Percentiles rank a stretch among this genome's conserved stretches.
Evolutionary conservation across 2,329 filamentous ascomycete genomes (phyloP).

Genomic region (Calcarisporium arbuscula): DNA sequence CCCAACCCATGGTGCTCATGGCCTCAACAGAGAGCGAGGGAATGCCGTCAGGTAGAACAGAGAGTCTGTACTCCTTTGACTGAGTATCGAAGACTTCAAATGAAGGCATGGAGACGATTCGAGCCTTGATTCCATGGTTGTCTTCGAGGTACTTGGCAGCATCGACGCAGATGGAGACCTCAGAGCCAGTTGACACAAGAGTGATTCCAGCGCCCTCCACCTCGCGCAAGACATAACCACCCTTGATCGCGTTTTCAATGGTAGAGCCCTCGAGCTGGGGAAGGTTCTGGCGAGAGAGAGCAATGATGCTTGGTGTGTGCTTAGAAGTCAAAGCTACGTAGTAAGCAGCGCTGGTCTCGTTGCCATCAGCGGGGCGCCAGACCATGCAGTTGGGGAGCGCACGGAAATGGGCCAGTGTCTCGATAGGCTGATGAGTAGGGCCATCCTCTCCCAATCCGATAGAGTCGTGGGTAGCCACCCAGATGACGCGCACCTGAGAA

Average conservation of each 20-base stretch:
- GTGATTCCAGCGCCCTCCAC: slow-evolving; percentile 79
- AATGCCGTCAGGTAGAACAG: slow-evolving; percentile 88
- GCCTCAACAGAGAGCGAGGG: slow-evolving; percentile 91
- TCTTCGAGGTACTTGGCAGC: slow-evolving; percentile 87
- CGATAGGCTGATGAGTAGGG: slow-evolving; percentile 97
- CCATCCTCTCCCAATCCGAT: slow-evolving; percentile 99
- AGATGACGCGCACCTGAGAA: slow-evolving; percentile 85
- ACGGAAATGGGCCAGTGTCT: slow-evolving; percentile 97
- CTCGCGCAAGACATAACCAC: slow-evolving; percentile 87
- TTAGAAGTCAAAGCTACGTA: slow-evolving; percentile 88
- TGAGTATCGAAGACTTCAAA: slow-evolving; percentile 95
- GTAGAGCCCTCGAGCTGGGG: slow-evolving; percentile 94
- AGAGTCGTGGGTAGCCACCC: slow-evolving; percentile 97
- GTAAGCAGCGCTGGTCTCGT: slow-evolving; percentile 97
- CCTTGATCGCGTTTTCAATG: slow-evolving; percentile 85
- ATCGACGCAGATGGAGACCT: slow-evolving; percentile 90
- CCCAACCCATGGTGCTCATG: slow-evolving; percentile 96
- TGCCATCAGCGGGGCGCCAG: slow-evolving; percentile 96
- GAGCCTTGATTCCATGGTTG: slow-evolving; percentile 78
- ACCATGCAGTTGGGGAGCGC: slow-evolving; percentile 99
- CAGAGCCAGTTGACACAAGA: slow-evolving; percentile 90
- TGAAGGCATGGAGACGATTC: slow-evolving; percentile 93
- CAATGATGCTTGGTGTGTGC: slow-evolving; percentile 86
- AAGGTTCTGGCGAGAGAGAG: slow-evolving; percentile 95
- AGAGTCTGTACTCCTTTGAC: slow-evolving; percentile 89